Evolutionary conservation across 2,329 filamentous ascomycete genomes (phyloP), one percentile per base, ranked within the genome.

Genomic region (Helotiales sp.): DNA sequence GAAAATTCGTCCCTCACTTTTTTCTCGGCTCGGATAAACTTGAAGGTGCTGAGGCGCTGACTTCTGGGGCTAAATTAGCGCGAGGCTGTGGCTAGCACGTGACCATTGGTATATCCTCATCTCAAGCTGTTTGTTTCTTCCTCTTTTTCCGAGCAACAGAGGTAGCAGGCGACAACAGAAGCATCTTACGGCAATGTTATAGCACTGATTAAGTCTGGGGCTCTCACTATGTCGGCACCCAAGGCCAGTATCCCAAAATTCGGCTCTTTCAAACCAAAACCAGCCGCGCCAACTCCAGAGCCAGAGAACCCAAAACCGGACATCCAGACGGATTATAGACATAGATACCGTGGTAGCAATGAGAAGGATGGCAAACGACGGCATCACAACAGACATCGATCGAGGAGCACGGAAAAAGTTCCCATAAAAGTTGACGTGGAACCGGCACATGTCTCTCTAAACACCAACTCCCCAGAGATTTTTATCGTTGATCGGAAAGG

Each of bases 401-500:
- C 70, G 13, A 59, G 40, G 60, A 71, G 68, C 59, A 65, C 24
- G 49, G 66, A 72, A 34, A 54, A 34, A 28, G 15, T 20, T n/a
- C n/a, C n/a, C 6, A 24, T 22, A 22, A 64, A 40, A 28, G 22
- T 22, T 24, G 22, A 61, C 10, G 32, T 11, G 26, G 49, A 28
- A 30, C 20, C 62, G 40, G 58, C 61, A 67, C 66, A 52, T 63
- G 49, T 22, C 37, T 24, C 49, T 17, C 30, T 61, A 45, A 24
- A 15, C 2, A 49, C 13, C 15, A 50, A 15, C 7, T 50, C 67
- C 43, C 60, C 65, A 58, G 76, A 74, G 45, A 75, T 84, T 3
- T 94, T 87, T 76, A 73, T 87, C 52, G 74, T 92, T 61, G 95
- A 98, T 78, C 87, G 82, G 49, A 89, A 88, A 74, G 94, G 95